Percentiles rank a stretch among this genome's conserved stretches.
Conservation (phyloP, 257 asterid species). For the Ligustrum vulgare region DNA sequence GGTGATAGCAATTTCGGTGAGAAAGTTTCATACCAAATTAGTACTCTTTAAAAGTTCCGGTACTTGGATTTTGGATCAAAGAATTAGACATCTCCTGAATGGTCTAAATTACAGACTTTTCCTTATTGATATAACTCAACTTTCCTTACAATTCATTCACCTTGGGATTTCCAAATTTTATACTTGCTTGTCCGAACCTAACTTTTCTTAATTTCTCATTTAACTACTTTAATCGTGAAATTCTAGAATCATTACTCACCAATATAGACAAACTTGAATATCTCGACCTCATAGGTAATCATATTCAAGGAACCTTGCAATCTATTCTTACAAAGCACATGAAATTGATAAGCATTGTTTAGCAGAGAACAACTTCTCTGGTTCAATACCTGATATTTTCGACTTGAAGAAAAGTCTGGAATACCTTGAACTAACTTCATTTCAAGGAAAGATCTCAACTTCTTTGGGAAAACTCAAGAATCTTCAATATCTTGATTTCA, state of each 20-base stretch:
- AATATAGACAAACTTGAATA: conserved; percentile 47
- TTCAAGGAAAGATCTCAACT: conserved; percentile 31
- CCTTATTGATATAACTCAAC: conserved; percentile 42
- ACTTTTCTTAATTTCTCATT: conserved; percentile 57
- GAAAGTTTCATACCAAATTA: conserved; percentile 52
- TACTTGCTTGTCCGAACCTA: conserved; percentile 55
- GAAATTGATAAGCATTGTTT: conserved; percentile 43
- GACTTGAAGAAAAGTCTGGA: background rate
- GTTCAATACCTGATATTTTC: conserved; percentile 45
- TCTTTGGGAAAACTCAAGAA: conserved; percentile 34
- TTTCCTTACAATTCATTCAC: conserved; percentile 42
- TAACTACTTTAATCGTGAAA: conserved; percentile 48
- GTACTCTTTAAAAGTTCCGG: conserved; percentile 50
- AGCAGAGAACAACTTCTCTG: conserved; percentile 44
- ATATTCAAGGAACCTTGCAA: conserved; percentile 50
- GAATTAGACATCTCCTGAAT: conserved; percentile 49
- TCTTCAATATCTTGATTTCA: conserved; percentile 31
- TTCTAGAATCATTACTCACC: conserved; percentile 53
- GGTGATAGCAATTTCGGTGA: conserved; percentile 50
- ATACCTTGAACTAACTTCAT: background rate
- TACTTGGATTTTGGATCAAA: conserved; percentile 66
- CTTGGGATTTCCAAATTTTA: conserved; percentile 50
- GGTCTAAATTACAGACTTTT: conserved; percentile 59
- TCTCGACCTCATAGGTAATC: conserved; percentile 45
- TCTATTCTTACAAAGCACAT: conserved; percentile 42